Evolutionary conservation across 1,139 yeast species (phyloP).

Genomic region (Chernovozyma aurita): DNA sequence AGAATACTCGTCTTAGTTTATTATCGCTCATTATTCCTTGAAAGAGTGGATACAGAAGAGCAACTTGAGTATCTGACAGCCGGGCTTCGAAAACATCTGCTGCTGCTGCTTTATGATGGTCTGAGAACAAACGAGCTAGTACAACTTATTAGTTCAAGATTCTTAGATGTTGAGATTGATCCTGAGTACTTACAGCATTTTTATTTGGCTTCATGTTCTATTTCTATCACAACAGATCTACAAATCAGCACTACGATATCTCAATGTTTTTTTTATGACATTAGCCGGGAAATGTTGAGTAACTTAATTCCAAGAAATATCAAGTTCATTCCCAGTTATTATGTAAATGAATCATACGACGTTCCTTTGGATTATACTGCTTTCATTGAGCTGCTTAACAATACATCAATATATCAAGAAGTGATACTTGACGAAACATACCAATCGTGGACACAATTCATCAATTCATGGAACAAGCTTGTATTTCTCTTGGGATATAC

Average conservation of each 20-base stretch:
- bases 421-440: background rate
- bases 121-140: background rate
- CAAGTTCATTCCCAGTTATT: background rate
- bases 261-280: background rate
- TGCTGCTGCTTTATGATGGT: too few relatives aligned
- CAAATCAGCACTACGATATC: background rate
- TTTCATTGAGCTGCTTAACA: background rate
- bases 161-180: background rate
- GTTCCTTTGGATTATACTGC: background rate
- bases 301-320: background rate
- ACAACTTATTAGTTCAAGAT: background rate
- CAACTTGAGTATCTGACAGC: background rate
- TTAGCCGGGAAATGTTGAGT: background rate
- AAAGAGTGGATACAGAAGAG: background rate
- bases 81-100: too few relatives aligned
- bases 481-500: background rate
- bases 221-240: background rate
- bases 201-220: background rate
- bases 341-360: background rate
- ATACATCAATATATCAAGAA: background rate
- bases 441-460: background rate
- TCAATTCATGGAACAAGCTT: background rate
- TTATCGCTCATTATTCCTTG: slow-evolving; percentile 11
- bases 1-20: slow-evolving; percentile 19
- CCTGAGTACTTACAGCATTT: background rate